These are phyloP conservation scores for Linderniella brevidens DNA, from an alignment of 257 asterid species.

Conservation along the genomic window DNA sequence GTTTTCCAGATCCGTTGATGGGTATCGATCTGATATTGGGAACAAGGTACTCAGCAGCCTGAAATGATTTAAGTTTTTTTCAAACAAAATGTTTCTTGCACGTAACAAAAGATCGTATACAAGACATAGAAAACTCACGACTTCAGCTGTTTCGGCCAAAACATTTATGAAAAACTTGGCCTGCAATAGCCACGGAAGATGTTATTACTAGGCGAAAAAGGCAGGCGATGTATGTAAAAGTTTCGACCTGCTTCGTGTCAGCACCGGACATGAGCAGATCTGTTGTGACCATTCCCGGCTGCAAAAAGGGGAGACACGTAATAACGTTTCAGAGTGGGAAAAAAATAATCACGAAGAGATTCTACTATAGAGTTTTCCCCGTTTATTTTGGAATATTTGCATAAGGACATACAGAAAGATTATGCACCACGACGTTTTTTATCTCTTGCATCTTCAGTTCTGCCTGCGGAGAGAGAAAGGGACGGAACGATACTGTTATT, in stretches of 20 bases:
- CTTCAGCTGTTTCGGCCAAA: slow-evolving; percentile 92
- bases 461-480: slow-evolving; percentile 39
- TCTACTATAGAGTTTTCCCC: background rate
- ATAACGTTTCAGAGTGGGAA: background rate
- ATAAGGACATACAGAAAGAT: slow-evolving; percentile 74
- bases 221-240: no score
- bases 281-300: slow-evolving; percentile 99
- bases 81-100: no score
- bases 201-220: no score
- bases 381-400: no score
- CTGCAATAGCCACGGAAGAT: slow-evolving; percentile 21
- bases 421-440: slow-evolving; percentile 63
- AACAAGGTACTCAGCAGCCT: slow-evolving; percentile 83
- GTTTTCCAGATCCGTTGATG: slow-evolving; percentile 49
- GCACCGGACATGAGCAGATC: slow-evolving; percentile 98
- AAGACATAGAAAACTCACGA: slow-evolving; percentile 27
- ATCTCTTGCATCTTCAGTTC: slow-evolving; percentile 93
- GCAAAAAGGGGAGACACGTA: slow-evolving; percentile 11
- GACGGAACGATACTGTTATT: background rate
- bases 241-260: slow-evolving; percentile 90
- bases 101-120: no score
- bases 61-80: no score
- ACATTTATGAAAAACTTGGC: slow-evolving; percentile 95
- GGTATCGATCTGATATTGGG: slow-evolving; percentile 74
- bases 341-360: background rate